These are phyloP conservation scores for Iris macrosiphon DNA, from an alignment of 106 monocot species.

Conservation along the genomic window DNA sequence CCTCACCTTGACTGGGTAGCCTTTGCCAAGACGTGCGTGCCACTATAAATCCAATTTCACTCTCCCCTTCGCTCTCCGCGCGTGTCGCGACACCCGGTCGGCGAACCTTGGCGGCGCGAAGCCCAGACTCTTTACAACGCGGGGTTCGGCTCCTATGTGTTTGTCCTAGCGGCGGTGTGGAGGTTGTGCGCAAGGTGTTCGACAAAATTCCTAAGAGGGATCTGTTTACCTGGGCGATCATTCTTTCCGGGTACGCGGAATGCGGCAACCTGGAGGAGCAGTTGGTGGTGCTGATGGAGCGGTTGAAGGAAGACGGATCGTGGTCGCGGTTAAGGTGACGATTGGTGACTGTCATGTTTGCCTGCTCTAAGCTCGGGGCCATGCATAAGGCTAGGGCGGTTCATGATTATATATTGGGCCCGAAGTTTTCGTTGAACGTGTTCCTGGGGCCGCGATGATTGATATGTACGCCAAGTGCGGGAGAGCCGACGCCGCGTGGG, in stretches of 20 bases:
- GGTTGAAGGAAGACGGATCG: slow-evolving; percentile 25
- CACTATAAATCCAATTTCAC: too few species aligned
- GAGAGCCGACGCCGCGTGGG: slow-evolving; percentile 27
- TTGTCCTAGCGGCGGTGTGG: slow-evolving; percentile 35
- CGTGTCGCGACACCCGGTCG: slow-evolving; percentile 25
- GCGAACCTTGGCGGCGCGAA: slow-evolving; percentile 18
- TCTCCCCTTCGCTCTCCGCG: slow-evolving; percentile 43
- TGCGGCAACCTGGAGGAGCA: slow-evolving; percentile 34
- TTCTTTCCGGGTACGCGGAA: slow-evolving; percentile 38
- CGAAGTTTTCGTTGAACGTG: slow-evolving; percentile 31
- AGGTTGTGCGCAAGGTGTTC: slow-evolving; percentile 49
- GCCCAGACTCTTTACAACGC: slow-evolving; percentile 29
- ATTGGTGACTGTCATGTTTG: slow-evolving; percentile 38
- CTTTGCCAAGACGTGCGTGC: too few species aligned
- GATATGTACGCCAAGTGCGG: slow-evolving; percentile 66
- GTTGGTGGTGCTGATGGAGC: slow-evolving; percentile 34
- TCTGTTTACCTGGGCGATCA: slow-evolving; percentile 45
- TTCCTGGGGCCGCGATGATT: slow-evolving; percentile 48
- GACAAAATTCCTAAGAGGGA: slow-evolving; percentile 39
- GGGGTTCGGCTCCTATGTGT: slow-evolving; percentile 30
- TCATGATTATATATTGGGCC: slow-evolving; percentile 26
- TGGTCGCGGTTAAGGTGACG: slow-evolving; percentile 31
- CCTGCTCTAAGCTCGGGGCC: slow-evolving; percentile 48
- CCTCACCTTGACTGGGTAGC: slow-evolving; percentile 50
- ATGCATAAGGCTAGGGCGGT: slow-evolving; percentile 42